phyloP scores from a whole-genome alignment of 768 basidiomycete genomes.

The Suillus tomentosus region DNA sequence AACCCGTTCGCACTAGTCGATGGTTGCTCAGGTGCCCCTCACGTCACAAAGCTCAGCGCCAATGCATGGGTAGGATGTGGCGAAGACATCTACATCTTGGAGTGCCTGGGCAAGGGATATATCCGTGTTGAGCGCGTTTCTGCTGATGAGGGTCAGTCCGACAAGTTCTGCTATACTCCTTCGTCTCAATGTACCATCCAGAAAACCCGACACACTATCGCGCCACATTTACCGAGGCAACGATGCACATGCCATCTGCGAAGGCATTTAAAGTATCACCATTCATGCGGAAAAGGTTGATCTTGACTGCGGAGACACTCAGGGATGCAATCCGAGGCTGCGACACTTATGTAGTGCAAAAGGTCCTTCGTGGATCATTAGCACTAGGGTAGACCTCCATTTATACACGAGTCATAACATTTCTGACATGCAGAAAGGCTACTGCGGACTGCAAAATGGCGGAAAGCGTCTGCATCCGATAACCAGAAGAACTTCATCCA shows the following conservation, averaged over 20 bases:
- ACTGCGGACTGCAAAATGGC: slow-evolving; percentile 66
- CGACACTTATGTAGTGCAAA: slow-evolving; percentile 64
- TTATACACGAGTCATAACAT: slow-evolving; percentile 6
- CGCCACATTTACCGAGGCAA: slow-evolving; percentile 57
- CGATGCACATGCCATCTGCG: slow-evolving; percentile 47
- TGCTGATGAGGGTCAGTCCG: slow-evolving; percentile 37
- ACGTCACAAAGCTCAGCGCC: slow-evolving; percentile 53
- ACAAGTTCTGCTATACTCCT: not conserved
- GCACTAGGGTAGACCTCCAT: slow-evolving; percentile 47
- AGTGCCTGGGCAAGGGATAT: slow-evolving; percentile 70
- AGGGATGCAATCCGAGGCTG: slow-evolving; percentile 64
- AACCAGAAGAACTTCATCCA: slow-evolving; percentile 57
- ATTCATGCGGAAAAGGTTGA: slow-evolving; percentile 51
- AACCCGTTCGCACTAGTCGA: slow-evolving; percentile 66
- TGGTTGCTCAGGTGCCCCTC: slow-evolving; percentile 52
- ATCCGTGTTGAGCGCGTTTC: slow-evolving; percentile 58
- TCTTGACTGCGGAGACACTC: slow-evolving; percentile 58
- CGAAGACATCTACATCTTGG: slow-evolving; percentile 66
- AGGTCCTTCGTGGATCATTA: slow-evolving; percentile 53
- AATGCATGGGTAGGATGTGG: slow-evolving; percentile 85
- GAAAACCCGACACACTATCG: slow-evolving; percentile 38
- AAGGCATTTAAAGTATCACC: slow-evolving; percentile 49
- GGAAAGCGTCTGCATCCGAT: slow-evolving; percentile 59
- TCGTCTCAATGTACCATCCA: not conserved
- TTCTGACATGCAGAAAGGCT: slow-evolving; percentile 42